Conservation (phyloP, 768 basidiomycete species). For the Naganishia randhawae region DNA sequence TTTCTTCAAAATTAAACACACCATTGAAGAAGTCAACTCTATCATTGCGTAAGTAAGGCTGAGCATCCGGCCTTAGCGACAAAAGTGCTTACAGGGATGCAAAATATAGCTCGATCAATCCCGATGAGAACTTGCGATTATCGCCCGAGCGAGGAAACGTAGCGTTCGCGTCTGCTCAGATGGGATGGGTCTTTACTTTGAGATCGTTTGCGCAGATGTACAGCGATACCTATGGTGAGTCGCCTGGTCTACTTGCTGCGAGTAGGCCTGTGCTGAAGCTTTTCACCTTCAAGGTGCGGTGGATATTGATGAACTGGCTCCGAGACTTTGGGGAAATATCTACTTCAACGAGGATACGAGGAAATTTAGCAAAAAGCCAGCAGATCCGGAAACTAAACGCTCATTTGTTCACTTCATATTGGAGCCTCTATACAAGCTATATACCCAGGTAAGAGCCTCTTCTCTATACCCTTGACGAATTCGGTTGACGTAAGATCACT, state of each 20-base stretch:
- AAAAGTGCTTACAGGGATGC: not conserved
- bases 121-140: constrained; percentile 77
- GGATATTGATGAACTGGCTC: constrained; percentile 79
- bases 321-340: constrained; percentile 95
- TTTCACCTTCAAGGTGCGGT: constrained; percentile 59
- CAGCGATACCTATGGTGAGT: constrained; percentile 78
- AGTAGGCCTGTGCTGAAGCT: not conserved
- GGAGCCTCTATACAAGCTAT: constrained; percentile 94
- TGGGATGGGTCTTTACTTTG: constrained; percentile 96
- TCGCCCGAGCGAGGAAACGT: constrained; percentile 96
- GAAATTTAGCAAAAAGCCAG: constrained; percentile 81
- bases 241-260: not conserved
- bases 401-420: constrained; percentile 94
- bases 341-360: constrained; percentile 80
- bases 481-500: not conserved
- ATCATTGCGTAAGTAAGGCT: constrained; percentile 70
- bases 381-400: constrained; percentile 71
- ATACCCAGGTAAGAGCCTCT: constrained; percentile 58
- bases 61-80: not conserved
- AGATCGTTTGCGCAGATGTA: constrained; percentile 95
- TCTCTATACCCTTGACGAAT: not conserved
- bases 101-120: constrained; percentile 64
- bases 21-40: constrained; percentile 95
- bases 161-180: constrained; percentile 92
- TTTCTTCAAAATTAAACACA: constrained; percentile 98